Evolutionary conservation across 2,329 filamentous ascomycete genomes (phyloP).

Genomic region (Chrysoporthe cubensis): DNA sequence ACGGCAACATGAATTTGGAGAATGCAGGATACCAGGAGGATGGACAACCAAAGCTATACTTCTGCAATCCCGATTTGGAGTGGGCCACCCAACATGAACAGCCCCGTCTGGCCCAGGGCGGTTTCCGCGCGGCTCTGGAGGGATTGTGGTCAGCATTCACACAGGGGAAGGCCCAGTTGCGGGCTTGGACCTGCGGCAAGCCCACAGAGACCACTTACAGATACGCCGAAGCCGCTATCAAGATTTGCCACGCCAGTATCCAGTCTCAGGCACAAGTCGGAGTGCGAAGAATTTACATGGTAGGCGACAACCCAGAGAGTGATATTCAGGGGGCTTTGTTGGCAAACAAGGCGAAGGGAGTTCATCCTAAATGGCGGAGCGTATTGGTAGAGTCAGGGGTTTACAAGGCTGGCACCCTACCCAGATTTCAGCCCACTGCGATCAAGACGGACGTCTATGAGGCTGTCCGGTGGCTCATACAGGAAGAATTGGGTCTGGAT

Average conservation of each 20-base stretch:
- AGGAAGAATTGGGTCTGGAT: conserved; percentile 16
- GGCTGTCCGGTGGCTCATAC: conserved; percentile 64
- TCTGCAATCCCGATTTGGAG: conserved; percentile 71
- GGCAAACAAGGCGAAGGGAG: conserved; percentile 28
- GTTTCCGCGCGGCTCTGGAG: conserved; percentile 66
- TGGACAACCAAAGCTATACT: conserved; percentile 67
- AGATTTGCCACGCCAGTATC: conserved; percentile 33
- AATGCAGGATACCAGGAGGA: conserved; percentile 53
- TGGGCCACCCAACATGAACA: conserved; percentile 71
- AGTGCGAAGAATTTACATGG: conserved; percentile 68
- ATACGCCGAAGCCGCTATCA: conserved; percentile 66
- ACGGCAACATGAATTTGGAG: conserved; percentile 46
- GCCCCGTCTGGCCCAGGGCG: conserved; percentile 72
- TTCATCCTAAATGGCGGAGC: conserved; percentile 64
- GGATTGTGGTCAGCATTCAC: conserved; percentile 62
- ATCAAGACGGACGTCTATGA: conserved; percentile 65
- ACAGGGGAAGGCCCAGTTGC: conserved; percentile 46
- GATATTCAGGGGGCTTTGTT: conserved; percentile 67
- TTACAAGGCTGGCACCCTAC: conserved; percentile 48
- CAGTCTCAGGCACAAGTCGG: conserved; percentile 31
- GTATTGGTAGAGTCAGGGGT: conserved; percentile 73
- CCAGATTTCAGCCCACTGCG: conserved; percentile 57
- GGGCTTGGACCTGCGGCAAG: conserved; percentile 67
- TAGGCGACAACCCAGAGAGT: conserved; percentile 69
- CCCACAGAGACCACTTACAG: conserved; percentile 66